phyloP scores from a whole-genome alignment of 352 stramenopile genomes.

The Hyaloperonospora brassicae region DNA sequence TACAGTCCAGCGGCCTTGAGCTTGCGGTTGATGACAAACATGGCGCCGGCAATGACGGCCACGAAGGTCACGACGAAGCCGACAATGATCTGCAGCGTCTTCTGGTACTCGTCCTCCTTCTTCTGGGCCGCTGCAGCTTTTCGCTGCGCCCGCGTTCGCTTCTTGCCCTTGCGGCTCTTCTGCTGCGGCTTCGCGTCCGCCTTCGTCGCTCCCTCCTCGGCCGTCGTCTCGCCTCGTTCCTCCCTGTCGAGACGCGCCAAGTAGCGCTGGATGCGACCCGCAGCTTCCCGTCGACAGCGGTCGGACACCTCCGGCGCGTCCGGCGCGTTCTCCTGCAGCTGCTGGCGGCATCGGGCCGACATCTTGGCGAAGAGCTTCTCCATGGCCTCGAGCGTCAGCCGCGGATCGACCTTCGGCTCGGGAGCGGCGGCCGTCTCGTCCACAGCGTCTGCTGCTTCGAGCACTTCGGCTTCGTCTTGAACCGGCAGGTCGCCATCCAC shows the following conservation, averaged over 20 bases:
- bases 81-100: constrained; percentile 61
- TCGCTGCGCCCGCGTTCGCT: constrained; percentile 45
- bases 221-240: constrained; percentile 28
- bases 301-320: constrained; percentile 59
- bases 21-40: constrained; percentile 79
- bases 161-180: constrained; percentile 52
- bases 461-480: constrained; percentile 37
- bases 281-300: constrained; percentile 49
- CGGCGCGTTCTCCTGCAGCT: constrained; percentile 61
- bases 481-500: constrained; percentile 31
- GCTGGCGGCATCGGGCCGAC: constrained; percentile 58
- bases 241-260: constrained; percentile 39
- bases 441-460: constrained; percentile 20
- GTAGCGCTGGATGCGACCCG: constrained; percentile 54
- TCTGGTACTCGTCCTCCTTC: constrained; percentile 58
- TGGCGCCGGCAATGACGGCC: constrained; percentile 41
- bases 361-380: constrained; percentile 67
- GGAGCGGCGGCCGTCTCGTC: constrained; percentile 12
- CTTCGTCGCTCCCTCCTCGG: constrained; percentile 22
- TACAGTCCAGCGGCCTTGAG: constrained; percentile 76
- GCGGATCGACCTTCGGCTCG: constrained; percentile 29
- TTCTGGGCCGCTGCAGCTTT: constrained; percentile 47
- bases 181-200: constrained; percentile 13
- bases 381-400: constrained; percentile 52
- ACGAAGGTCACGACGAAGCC: constrained; percentile 63